A percentile compares a stretch with the other conserved stretches of the same genome.
Conservation (phyloP, 2,329 filamentous ascomycete species). For the Raffaelea albimanens region DNA sequence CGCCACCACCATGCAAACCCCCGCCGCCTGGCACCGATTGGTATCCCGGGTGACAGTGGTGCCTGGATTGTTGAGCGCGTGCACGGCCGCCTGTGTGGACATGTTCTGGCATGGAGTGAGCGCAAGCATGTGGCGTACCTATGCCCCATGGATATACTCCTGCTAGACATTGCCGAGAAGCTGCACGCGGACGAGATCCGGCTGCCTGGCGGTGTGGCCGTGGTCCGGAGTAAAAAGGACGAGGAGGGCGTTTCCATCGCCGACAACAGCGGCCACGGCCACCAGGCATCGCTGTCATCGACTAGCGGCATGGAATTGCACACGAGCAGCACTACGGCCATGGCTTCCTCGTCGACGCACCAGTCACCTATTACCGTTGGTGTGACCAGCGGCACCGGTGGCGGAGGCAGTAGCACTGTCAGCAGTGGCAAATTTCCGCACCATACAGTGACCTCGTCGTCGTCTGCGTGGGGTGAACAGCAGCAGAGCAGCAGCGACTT, state of each 20-base stretch:
- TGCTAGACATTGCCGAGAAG: conserved; percentile 76
- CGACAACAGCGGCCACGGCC: not conserved
- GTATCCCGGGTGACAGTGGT: conserved; percentile 80
- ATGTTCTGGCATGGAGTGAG: conserved; percentile 80
- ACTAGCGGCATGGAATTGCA: too few relatives aligned
- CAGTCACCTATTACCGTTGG: too few relatives aligned
- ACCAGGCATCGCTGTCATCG: too few relatives aligned
- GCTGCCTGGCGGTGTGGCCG: conserved; percentile 52
- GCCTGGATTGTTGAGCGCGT: conserved; percentile 84
- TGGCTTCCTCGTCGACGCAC: too few relatives aligned
- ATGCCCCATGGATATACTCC: conserved; percentile 84
- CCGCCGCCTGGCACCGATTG: conserved; percentile 30
- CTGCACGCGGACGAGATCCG: conserved; percentile 61
- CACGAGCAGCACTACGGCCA: too few relatives aligned
- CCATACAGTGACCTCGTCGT: too few relatives aligned
- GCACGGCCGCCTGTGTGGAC: conserved; percentile 74
- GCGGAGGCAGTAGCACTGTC: too few relatives aligned
- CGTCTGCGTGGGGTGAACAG: not conserved
- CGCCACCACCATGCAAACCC: conserved; percentile 4
- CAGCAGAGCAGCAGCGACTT: not conserved
- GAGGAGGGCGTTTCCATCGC: conserved; percentile 3
- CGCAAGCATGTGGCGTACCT: conserved; percentile 80
- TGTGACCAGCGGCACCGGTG: too few relatives aligned
- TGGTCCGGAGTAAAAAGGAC: conserved; percentile 22
- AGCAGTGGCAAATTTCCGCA: too few relatives aligned